Percentiles rank a stretch among this genome's conserved stretches.
Conservation (phyloP, 2,329 filamentous ascomycete genomes). For the Phaeoacremonium minimum region DNA sequence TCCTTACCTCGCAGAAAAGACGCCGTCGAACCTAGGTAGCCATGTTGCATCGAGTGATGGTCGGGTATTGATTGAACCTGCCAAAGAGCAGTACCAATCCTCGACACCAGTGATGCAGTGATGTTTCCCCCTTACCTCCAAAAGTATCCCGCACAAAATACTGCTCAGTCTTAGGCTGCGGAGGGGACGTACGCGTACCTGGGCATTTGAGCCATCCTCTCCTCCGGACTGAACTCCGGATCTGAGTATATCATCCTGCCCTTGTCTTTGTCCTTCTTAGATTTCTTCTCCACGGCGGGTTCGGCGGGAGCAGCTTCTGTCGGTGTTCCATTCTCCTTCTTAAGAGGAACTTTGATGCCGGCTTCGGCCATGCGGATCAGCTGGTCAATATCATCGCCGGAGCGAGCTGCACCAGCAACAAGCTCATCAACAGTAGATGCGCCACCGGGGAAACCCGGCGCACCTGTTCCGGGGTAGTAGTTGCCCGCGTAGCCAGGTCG, state of each 20-base stretch:
- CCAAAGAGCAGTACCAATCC: no score
- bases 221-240: constrained; percentile 76
- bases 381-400: constrained; percentile 60
- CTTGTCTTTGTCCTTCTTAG: constrained; percentile 60
- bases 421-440: constrained; percentile 44
- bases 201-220: constrained; percentile 77
- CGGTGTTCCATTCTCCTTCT: constrained; percentile 20
- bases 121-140: no score
- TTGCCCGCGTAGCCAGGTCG: constrained; percentile 21
- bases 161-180: no score
- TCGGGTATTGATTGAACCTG: no score
- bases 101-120: no score
- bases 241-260: constrained; percentile 77
- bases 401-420: constrained; percentile 35
- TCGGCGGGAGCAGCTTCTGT: constrained; percentile 30
- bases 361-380: constrained; percentile 62
- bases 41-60: no score
- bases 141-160: no score
- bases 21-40: no score
- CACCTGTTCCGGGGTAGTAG: constrained; percentile 18
- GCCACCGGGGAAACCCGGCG: constrained; percentile 22
- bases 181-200: constrained; percentile 67
- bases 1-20: no score
- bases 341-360: constrained; percentile 48
- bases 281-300: constrained; percentile 53